Conservation (phyloP, 306 rosid genomes). For the Inga oerstediana region DNA sequence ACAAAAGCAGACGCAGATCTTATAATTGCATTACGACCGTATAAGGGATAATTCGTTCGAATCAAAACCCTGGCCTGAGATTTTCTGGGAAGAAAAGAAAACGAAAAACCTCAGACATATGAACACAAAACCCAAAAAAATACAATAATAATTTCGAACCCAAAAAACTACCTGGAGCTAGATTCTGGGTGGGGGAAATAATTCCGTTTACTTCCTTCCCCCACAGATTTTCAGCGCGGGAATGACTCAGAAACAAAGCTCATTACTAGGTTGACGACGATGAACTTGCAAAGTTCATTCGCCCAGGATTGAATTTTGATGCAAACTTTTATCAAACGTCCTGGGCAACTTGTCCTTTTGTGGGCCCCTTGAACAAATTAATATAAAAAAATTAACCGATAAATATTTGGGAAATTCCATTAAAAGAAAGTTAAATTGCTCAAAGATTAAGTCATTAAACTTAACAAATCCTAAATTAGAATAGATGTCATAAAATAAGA, state of each 20-base stretch:
- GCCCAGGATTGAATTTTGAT: not conserved
- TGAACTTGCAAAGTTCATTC: not conserved
- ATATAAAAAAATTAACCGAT: not conserved
- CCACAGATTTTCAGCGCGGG: conserved; percentile 11
- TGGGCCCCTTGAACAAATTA: not conserved
- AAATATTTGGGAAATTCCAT: too few species aligned
- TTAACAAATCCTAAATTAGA: too few species aligned
- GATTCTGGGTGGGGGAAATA: conserved; percentile 30
- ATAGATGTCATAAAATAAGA: too few species aligned
- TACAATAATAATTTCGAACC: conserved; percentile 17
- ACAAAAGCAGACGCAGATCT: not conserved
- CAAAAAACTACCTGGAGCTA: conserved; percentile 46
- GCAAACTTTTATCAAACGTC: not conserved
- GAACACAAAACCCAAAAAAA: not conserved
- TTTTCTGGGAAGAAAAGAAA: not conserved
- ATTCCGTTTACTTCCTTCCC: not conserved
- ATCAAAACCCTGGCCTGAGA: conserved; percentile 18
- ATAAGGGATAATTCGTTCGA: not conserved
- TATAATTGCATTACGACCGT: not conserved
- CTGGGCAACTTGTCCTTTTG: not conserved
- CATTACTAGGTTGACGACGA: conserved; percentile 30
- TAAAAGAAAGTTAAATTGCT: too few species aligned
- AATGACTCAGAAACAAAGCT: conserved; percentile 25
- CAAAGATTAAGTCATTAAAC: too few species aligned
- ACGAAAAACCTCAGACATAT: not conserved